Base-by-base conservation (phyloP, 108 stramenopile genomes). In the Thalassiosira profunda region DNA sequence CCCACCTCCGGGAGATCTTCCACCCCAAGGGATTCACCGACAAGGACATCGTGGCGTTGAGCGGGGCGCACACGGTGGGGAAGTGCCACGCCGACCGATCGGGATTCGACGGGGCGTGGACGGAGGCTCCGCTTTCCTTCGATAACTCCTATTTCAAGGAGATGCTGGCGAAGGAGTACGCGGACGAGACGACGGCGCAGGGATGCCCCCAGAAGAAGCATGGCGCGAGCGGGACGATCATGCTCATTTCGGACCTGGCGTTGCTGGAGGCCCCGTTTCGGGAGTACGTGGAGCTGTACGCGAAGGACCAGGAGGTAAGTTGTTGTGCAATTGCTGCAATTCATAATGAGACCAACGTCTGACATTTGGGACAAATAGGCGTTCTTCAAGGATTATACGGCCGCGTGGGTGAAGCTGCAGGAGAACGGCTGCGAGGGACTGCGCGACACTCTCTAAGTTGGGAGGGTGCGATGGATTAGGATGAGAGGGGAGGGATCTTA, bases 21-120 rank as follows among this genome's bases (percentile, higher is more conserved):
- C 74, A 84, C 51, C 89, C 86, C 78, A 87, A 88, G 86, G 89
- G 89, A 69, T 86, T 90, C 40, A 67, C 57, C 60, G 89, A 90
- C 54, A 48, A 34, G 64, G 89, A 90, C 40, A 87, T 87, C 54
- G 89, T 90, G 2, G 86, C 85, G 5, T 65, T 90, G 18, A 36
- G 48, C 15, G 89, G 89, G 17, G 89, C 86, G 5, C 89, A 90
- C 72, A 76, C 85, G 9, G 70, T 87, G 28, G 89, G 89, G 28
- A 65, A 70, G 21, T 85, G 84, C 44, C 86, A 88, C 49, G 69
- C 67, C n/a, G 85, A 81, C 36, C 51, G 82, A 6, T 70, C 67
- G 17, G 84, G 84, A 24, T 84, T 79, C 67, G 80, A 79, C 24
- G 86, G 84, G 6, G 40, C 79, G 28, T 87, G 86, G 86, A 85